Evolutionary conservation across 1,284 basidiomycete species (phyloP).

Genomic region (Trichosporon sp.): DNA sequence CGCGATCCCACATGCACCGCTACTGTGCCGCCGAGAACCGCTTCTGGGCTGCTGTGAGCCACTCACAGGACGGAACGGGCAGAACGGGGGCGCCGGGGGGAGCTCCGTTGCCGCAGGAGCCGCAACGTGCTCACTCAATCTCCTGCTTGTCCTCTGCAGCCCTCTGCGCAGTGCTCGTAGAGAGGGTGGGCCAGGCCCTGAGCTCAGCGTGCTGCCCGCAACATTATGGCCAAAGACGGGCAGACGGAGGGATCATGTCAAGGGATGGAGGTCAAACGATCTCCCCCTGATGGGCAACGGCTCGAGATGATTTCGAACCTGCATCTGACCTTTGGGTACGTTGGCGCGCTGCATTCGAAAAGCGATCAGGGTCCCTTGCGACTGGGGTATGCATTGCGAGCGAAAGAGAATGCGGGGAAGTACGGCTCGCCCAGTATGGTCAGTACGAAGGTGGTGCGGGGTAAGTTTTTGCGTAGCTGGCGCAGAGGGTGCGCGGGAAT

Average conservation of each 20-base stretch:
- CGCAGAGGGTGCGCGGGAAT: not conserved
- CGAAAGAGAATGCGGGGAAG: not conserved
- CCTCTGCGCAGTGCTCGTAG: too few species aligned
- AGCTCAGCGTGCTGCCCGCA: not conserved
- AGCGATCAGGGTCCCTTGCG: not conserved
- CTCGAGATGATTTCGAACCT: not conserved
- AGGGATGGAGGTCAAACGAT: conserved; percentile 1
- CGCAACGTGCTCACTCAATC: not conserved
- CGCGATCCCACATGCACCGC: not conserved
- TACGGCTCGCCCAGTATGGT: not conserved
- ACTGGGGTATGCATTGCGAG: not conserved
- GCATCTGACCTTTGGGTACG: not conserved
- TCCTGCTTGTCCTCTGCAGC: too few species aligned
- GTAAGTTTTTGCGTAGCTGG: not conserved
- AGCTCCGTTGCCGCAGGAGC: conserved; percentile 7
- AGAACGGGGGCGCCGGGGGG: not conserved
- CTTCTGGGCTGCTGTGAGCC: not conserved
- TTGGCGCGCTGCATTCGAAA: conserved; percentile 3
- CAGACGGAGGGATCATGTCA: too few species aligned
- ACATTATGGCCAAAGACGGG: not conserved
- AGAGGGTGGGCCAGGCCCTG: not conserved
- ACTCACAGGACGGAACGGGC: not conserved
- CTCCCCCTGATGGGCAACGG: conserved; percentile 7
- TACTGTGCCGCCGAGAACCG: not conserved
- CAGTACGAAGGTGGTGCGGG: not conserved